Evolutionary conservation across 495 filamentous ascomycete species (phyloP), one percentile per base, ranked within the genome.

Genomic region (Hypoxylon perforatum): DNA sequence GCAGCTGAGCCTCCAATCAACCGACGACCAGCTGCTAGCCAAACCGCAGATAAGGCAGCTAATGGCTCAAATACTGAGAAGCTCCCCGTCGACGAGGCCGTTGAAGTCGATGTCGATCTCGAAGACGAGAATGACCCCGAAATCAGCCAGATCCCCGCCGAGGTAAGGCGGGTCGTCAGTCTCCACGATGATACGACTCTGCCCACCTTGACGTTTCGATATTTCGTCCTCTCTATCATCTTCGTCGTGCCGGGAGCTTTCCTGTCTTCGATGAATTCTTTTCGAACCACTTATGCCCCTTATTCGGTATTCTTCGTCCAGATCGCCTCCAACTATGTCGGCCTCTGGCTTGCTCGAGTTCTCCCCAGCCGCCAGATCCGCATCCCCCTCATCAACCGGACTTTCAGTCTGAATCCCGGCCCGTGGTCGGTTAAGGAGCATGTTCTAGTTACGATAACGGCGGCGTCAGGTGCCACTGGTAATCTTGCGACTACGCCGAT

Each of bases 291-390:
- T 9, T 76, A 78, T 21, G 83, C 85, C 1, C 82, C 81, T 2
- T 87, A 86, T 63, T 85, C 84, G 1, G 75, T 86, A 51, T 86
- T 87, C 65, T 86, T 87, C 57, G 85, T 86, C 28, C 82, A 85
- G 59, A 85, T 86, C 14, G 83, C 82, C 6, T 81, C 77, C 54
- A 82, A 85, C 65, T 86, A 85, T 63, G 80, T 79, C 10, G 85
- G 84, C 3, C 76, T 82, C 21, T 86, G 84, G 70, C 75, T 86
- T 11, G 83, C 84, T 4, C 76, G 76, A 23, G 70, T 79, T 3
- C 71, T 87, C 7, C 85, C 85, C 18, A 69, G 76, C 6, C 81
- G 77, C 71, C 72, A 69, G 11, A 58, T 86, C 38, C 74, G 76
- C 0, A 54, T 86, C 9, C 84, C 84, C 1, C 80, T 84, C 46